Conservation (phyloP, 2,329 filamentous ascomycete species). For the Colletotrichum acutatum region DNA sequence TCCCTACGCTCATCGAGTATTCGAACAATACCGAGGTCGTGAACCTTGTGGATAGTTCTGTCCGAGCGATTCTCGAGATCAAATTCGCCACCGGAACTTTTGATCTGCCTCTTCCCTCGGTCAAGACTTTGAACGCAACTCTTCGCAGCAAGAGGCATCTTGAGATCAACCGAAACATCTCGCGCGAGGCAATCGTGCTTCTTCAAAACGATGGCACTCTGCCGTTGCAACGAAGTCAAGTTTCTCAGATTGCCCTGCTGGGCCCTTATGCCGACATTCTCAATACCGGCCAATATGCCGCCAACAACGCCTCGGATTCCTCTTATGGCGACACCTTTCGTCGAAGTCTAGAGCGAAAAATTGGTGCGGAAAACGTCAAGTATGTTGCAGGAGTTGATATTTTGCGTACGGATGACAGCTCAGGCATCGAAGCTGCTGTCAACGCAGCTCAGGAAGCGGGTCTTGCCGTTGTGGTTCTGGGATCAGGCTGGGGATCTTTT, state of each 20-base stretch:
- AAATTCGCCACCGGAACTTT: conserved; percentile 44
- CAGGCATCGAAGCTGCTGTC: conserved; percentile 39
- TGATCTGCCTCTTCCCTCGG: conserved; percentile 40
- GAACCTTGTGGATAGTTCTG: conserved; percentile 41
- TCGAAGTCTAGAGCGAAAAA: conserved; percentile 33
- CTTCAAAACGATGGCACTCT: conserved; percentile 38
- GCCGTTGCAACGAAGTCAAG: conserved; percentile 18
- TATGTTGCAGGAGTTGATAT: conserved; percentile 36
- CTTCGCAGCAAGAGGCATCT: conserved; percentile 35
- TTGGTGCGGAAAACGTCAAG: conserved; percentile 39
- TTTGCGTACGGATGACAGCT: conserved; percentile 35
- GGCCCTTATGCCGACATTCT: conserved; percentile 39
- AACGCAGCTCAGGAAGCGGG: conserved; percentile 42
- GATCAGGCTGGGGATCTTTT: conserved; percentile 41
- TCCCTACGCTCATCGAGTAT: conserved; percentile 38
- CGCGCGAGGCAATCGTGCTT: conserved; percentile 39
- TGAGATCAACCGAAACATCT: conserved; percentile 37
- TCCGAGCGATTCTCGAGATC: conserved; percentile 41
- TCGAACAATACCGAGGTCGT: conserved; percentile 39
- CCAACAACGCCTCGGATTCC: conserved; percentile 37
- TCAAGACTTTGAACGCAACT: conserved; percentile 32
- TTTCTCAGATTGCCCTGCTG: conserved; percentile 35
- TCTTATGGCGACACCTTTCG: conserved; percentile 38
- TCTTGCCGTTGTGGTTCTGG: conserved; percentile 44
- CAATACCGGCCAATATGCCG: conserved; percentile 38